Evolutionary conservation across 1,284 basidiomycete species (phyloP).

Genomic region (Boletus semigastroideus): DNA sequence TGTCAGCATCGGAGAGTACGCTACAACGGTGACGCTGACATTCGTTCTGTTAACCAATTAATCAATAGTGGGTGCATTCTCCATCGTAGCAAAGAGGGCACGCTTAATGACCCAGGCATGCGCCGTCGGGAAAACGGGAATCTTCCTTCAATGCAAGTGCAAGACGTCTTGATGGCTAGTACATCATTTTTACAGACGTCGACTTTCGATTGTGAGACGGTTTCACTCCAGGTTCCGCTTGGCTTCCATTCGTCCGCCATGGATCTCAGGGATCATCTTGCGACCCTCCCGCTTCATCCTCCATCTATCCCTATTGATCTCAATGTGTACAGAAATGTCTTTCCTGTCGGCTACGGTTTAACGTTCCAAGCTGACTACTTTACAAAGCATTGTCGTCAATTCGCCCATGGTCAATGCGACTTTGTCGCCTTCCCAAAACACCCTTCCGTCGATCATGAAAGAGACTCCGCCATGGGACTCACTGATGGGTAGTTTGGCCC

Average conservation of each 20-base stretch:
- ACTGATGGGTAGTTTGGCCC: slow-evolving; percentile 45
- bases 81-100: slow-evolving; percentile 57
- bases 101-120: slow-evolving; percentile 54
- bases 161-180: slow-evolving; percentile 37
- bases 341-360: slow-evolving; percentile 49
- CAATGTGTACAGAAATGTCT: slow-evolving; percentile 52
- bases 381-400: slow-evolving; percentile 54
- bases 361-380: slow-evolving; percentile 57
- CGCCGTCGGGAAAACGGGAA: slow-evolving; percentile 45
- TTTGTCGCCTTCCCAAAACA: slow-evolving; percentile 31
- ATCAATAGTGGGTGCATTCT: slow-evolving; percentile 55
- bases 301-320: slow-evolving; percentile 60
- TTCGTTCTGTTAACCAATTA: slow-evolving; percentile 53
- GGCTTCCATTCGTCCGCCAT: slow-evolving; percentile 66
- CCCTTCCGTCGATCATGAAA: slow-evolving; percentile 51
- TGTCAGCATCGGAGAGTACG: slow-evolving; percentile 67
- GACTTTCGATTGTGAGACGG: slow-evolving; percentile 38
- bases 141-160: slow-evolving; percentile 41
- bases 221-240: slow-evolving; percentile 52
- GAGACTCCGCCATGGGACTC: slow-evolving; percentile 44
- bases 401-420: slow-evolving; percentile 58
- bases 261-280: slow-evolving; percentile 44
- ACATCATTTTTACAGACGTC: slow-evolving; percentile 39
- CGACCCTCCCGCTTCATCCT: slow-evolving; percentile 38
- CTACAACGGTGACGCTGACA: slow-evolving; percentile 60